phyloP scores from a whole-genome alignment of 2,329 filamentous ascomycete species.

The Paracorniculantispora psalliotae region DNA sequence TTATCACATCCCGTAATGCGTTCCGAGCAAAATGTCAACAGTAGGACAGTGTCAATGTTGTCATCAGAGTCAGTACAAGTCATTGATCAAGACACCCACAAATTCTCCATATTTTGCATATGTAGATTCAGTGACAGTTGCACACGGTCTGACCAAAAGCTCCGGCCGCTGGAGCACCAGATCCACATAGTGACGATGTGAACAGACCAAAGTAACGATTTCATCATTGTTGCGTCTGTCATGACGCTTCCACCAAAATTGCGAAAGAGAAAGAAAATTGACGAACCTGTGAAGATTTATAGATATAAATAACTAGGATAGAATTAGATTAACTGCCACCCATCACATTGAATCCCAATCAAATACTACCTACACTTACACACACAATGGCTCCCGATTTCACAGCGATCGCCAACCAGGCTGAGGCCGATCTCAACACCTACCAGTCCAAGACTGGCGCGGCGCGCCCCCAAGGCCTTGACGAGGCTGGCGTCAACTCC shows the following conservation, averaged over 20 bases:
- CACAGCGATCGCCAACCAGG: constrained; percentile 39
- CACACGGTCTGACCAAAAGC: constrained; percentile 6
- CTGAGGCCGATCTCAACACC: constrained; percentile 44
- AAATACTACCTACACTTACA: neutral
- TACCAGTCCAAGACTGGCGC: constrained; percentile 44
- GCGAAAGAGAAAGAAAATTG: neutral
- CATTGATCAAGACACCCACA: neutral
- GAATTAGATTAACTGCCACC: neutral
- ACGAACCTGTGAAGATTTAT: neutral
- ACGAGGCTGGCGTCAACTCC: constrained; percentile 39
- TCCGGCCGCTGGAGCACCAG: neutral
- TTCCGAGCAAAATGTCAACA: too few species aligned
- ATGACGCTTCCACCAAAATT: neutral
- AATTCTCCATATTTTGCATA: neutral
- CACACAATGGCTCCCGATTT: constrained; percentile 24
- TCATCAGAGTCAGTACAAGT: too few species aligned
- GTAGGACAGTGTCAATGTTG: too few species aligned
- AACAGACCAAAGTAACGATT: neutral
- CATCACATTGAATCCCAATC: neutral
- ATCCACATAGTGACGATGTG: neutral
- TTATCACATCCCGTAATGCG: too few species aligned
- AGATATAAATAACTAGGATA: neutral
- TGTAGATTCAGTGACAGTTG: neutral
- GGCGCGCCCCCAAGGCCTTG: constrained; percentile 32
- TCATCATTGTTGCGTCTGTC: constrained; percentile 6